Evolutionary conservation across 805 yeast species (phyloP), one percentile per base, ranked within the genome.

Genomic region (Metschnikowia cubensis): DNA sequence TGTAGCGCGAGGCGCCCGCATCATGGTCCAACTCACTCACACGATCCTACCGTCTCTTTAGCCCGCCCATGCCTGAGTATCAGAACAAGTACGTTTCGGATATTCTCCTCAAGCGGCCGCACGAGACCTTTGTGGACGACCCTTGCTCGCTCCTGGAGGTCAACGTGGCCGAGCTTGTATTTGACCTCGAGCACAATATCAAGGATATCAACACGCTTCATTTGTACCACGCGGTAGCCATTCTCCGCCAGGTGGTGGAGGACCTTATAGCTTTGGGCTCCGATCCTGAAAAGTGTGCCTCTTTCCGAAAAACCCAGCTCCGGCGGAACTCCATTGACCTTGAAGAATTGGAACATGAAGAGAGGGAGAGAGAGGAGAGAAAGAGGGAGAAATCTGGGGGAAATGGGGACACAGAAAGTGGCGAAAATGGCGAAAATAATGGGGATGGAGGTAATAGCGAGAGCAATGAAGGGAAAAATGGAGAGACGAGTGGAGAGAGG

Each of bases 51-150:
- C 21, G 47, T 10, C 14, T 8, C 47, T 17, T 40, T 43, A 48
- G 17, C 44, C 38, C 29, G 49, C 25, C 13, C 6, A 42, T 42
- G 46, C 3, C 46, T 15, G 40, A 34, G 6, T 52, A 56, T 42
- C 47, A 29, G 25, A 50, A 58, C 52, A 48, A 56, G 36, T 54
- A 52, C 36, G 58, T 59, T 25, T 50, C 58, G 11, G 76, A 71
- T 31, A 60, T 73, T 22, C 74, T 71, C 42, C 64, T 73, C 51
- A 72, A 72, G 49, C 63, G 64, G 18, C 62, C 67, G 4, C 66
- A 61, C 43, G 73, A 71, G 54, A 71, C 77, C 15, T 73, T 73
- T 59, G 69, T 64, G 35, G 77, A 73, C 56, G 75, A 65, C 29
- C 77, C 77, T 2, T 50, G 45, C 22, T 55, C 61, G 39, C 54